Evolutionary conservation across 306 rosid species (phyloP), one percentile per base, ranked within the genome.

Genomic region (Fragaria ananassa): DNA sequence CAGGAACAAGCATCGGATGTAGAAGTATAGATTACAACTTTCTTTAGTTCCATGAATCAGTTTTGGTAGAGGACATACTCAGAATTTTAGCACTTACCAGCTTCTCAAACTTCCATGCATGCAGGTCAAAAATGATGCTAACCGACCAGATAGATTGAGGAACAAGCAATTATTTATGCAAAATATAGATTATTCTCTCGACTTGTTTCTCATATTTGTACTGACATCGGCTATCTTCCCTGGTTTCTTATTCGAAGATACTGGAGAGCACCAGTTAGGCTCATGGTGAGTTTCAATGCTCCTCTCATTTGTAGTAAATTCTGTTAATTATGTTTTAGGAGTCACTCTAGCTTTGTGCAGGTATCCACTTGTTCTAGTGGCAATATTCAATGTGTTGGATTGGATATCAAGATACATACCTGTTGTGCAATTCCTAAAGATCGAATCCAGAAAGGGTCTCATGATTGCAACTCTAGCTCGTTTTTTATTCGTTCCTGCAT

Each of bases 191-290:
- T 95, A 88, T 79, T 84, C 81, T 67, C 62, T 64, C 8, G 98
- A 80, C 74, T 56, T 92, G 75, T 84, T 84, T 73, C 81, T 95
- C 49, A 87, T 88, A 68, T 89, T 87, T 78, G 91, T 69, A 13
- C 5, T 86, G 31, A 90, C 97, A 7, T 46, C 89, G 75, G 92
- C 97, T 13, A 92, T 95, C 57, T 81, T 85, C 70, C 98, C 97
- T 3, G 98, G 97, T 8, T 92, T 92, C 87, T 81, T 90, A 80
- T 95, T 81, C 35, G 98, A 95, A 87, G 84, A 92, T 58, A 92
- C 98, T 0, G 98, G 98, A 68, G 31, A 81, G 3, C 98, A 95
- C 79, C 80, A 76, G 50, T 78, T 95, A 79, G 97, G 98, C 44
- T 8, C 89, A 42, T 95, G 98, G 98, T 91, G 74, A 73, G 80